Conservation (phyloP, 169 alveolate species). For the Cryptosporidium felis region DNA sequence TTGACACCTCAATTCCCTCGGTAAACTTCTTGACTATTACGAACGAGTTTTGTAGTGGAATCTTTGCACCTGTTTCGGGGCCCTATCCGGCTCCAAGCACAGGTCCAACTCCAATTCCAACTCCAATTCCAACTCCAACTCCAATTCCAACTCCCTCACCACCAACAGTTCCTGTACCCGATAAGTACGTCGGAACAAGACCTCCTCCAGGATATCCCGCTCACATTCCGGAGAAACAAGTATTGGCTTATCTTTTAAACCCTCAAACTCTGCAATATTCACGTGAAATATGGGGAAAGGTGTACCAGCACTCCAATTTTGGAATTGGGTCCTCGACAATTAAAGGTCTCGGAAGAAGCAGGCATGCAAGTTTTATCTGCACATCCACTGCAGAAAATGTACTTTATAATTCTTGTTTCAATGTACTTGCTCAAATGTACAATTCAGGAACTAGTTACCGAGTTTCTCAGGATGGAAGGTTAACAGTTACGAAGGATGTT, state of each 20-base stretch:
- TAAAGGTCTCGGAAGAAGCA: not conserved
- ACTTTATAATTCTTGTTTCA: not conserved
- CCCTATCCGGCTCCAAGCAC: not conserved
- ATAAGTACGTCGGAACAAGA: not conserved
- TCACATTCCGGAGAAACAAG: not conserved
- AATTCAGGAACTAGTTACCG: not conserved
- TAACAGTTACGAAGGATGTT: not conserved
- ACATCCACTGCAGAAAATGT: not conserved
- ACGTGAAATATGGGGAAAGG: not conserved
- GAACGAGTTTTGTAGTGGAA: not conserved
- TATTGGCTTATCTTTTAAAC: not conserved
- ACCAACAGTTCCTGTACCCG: not conserved
- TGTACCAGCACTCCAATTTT: not conserved
- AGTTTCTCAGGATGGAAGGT: not conserved
- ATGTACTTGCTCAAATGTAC: not conserved
- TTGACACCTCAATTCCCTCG: not conserved
- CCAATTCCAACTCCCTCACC: slow-evolving; percentile 12
- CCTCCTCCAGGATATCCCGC: slow-evolving; percentile 19
- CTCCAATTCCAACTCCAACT: not conserved
- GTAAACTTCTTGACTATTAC: not conserved
- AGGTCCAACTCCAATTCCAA: not conserved
- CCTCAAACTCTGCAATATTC: not conserved
- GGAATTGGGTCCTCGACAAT: slow-evolving; percentile 31
- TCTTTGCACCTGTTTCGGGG: not conserved
- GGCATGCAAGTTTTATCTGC: not conserved